Base-by-base conservation (phyloP, 345 rosid genomes). In the Salix exigua region DNA sequence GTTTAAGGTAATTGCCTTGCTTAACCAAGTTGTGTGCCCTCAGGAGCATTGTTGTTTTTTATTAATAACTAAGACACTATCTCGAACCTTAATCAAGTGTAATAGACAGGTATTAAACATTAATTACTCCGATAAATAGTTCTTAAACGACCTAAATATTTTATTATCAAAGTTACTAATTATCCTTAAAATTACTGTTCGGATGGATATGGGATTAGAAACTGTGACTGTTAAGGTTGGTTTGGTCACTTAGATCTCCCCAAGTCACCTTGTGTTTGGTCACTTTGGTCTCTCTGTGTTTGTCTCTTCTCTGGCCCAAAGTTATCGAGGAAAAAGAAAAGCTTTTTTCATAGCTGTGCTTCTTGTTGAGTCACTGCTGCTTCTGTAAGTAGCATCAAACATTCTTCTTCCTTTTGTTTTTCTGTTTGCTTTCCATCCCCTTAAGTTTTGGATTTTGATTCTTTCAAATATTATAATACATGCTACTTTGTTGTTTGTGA, bases 401-500 rank as follows among this genome's bases (percentile, higher is more conserved):
- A 62, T 78, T 75, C 42, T 33, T 67, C 40, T 61, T 26, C 19
- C 2, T 42, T 21, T 16, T 48, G 4, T 62, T 35, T 67, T 74
- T 42, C n/a, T 21, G 26, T 74, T 77, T 77, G 7, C 16, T 68
- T 72, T 70, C 25, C 21, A 11, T 55, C 33, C 46, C 11, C 12
- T 8, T 50, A 35, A 9, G 21, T 33, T 61, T 61, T 35, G 58
- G 33, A 38, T 30, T 25, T 60, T 8, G 25, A 17, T 33, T 63
- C 35, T 66, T 50, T 25, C 21, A 14, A 63, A 16, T 58, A n/a
- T 55, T 10, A 55, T 55, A n/a, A 53, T 40, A 31, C 23, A 74
- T 71, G 37, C 31, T 82, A 28, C 28, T 71, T 80, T 71, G 79
- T 48, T 78, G 81, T 73, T 75, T 76, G 66, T 65, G 75, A 75